Percentiles rank a stretch among this genome's conserved stretches.
These are phyloP conservation scores for Penicillium sp. DNA, from an alignment of 2,329 filamentous ascomycete species.

Conservation along the genomic window DNA sequence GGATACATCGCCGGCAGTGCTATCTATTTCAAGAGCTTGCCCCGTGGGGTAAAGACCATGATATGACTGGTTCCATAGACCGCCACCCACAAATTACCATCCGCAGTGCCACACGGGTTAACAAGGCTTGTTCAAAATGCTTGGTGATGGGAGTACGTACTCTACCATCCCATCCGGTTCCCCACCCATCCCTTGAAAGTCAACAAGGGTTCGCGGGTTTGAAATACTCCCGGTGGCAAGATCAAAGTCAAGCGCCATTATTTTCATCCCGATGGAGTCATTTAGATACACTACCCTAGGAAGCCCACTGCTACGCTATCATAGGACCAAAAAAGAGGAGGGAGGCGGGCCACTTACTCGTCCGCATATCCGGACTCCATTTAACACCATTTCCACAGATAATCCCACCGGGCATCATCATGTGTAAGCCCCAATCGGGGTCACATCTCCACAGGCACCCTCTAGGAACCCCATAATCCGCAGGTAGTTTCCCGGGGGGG, in stretches of 20 bases:
- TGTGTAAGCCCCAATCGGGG: conserved; percentile 26
- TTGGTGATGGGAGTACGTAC: conserved; percentile 18
- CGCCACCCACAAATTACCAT: conserved; percentile 13
- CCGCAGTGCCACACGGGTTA: conserved; percentile 16
- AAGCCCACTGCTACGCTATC: background rate
- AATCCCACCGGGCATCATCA: conserved; percentile 6
- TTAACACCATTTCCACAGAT: conserved; percentile 8
- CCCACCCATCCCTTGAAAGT: conserved; percentile 26
- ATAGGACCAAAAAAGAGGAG: background rate
- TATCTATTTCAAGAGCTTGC: conserved; percentile 2
- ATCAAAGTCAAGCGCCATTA: conserved; percentile 37
- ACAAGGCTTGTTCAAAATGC: background rate
- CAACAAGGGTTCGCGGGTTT: conserved; percentile 31
- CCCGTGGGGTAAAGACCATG: conserved; percentile 8
- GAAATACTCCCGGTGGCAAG: conserved; percentile 31
- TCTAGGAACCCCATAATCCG: conserved; percentile 11
- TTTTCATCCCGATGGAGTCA: conserved; percentile 34
- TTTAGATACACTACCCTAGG: conserved; percentile 33
- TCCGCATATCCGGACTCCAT: conserved; percentile 15
- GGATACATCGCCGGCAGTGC: conserved; percentile 3
- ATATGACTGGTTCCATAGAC: conserved; percentile 7
- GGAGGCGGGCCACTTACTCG: conserved; percentile 21
- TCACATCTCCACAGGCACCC: conserved; percentile 26
- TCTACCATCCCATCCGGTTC: conserved; percentile 44
- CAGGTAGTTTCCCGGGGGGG: background rate